A percentile compares a stretch with the other conserved stretches of the same genome.
Evolutionary conservation across 306 rosid genomes (phyloP).

Genomic region (Cajanus cajan): DNA sequence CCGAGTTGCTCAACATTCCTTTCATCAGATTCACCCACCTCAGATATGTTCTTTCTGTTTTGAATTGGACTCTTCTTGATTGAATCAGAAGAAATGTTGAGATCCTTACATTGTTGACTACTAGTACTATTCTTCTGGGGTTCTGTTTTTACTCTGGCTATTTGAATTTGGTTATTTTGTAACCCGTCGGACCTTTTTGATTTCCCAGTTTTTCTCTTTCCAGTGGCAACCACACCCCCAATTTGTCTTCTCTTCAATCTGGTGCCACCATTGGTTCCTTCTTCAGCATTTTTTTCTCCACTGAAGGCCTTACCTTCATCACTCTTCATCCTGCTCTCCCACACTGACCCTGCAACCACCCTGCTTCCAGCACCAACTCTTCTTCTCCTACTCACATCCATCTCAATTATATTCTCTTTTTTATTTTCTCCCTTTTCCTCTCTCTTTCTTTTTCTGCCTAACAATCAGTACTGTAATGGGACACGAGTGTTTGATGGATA

Average conservation of each 20-base stretch:
- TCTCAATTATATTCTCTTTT: not conserved
- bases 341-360: constrained; percentile 77
- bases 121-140: constrained; percentile 31
- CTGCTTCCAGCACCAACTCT: constrained; percentile 39
- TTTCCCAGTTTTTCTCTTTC: constrained; percentile 76
- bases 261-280: constrained; percentile 16
- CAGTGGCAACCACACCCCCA: constrained; percentile 33
- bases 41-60: constrained; percentile 43
- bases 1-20: constrained; percentile 33
- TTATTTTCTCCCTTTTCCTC: not conserved
- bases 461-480: not conserved
- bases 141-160: constrained; percentile 39
- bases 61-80: constrained; percentile 49
- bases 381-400: constrained; percentile 59
- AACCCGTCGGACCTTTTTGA: constrained; percentile 47
- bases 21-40: constrained; percentile 30
- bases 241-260: constrained; percentile 40
- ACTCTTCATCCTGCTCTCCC: constrained; percentile 82
- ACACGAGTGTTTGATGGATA: constrained; percentile 28
- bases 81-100: constrained; percentile 29
- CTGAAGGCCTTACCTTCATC: constrained; percentile 43
- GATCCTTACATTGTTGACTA: constrained; percentile 36
- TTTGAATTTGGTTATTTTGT: constrained; percentile 45
- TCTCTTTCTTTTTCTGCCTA: no score
- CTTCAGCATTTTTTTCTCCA: constrained; percentile 34